These are phyloP conservation scores for Linnemannia elongata DNA, from an alignment of 192 early-diverging fungal genomes.

Conservation along the genomic window DNA sequence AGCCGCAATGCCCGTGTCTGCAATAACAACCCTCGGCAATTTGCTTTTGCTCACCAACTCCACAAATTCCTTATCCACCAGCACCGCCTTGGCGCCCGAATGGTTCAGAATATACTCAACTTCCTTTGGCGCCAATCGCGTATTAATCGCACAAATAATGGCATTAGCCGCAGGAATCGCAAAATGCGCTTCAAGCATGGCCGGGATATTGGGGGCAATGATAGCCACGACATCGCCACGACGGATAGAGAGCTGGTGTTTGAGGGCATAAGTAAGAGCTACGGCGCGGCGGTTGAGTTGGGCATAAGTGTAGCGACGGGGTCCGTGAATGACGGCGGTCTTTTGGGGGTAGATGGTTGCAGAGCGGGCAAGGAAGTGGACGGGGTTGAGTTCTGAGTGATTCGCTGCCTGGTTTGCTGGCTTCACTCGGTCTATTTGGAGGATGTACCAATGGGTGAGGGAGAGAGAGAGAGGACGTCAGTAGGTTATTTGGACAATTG, in stretches of 20 bases:
- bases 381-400: constrained; percentile 63
- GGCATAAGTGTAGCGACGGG: constrained; percentile 57
- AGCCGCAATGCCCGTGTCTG: constrained; percentile 30
- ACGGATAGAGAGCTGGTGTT: constrained; percentile 40
- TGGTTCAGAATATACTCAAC: constrained; percentile 70
- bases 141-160: constrained; percentile 70
- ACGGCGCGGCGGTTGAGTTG: constrained; percentile 62
- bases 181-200: constrained; percentile 72
- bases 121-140: constrained; percentile 64
- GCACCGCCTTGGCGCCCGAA: constrained; percentile 61
- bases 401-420: constrained; percentile 23
- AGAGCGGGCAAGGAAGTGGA: constrained; percentile 66
- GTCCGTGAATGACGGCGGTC: constrained; percentile 61
- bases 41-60: constrained; percentile 37
- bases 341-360: constrained; percentile 64
- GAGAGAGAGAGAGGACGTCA: neutral
- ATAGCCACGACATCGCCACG: constrained; percentile 67
- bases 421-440: constrained; percentile 38
- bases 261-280: constrained; percentile 60
- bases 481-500: neutral
- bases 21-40: constrained; percentile 44
- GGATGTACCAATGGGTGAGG: neutral
- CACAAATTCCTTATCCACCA: constrained; percentile 65
- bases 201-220: constrained; percentile 68
- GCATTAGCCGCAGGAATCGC: constrained; percentile 69